Evolutionary conservation across 352 stramenopile species (phyloP).

Genomic region (Globisporangium camurandrum): DNA sequence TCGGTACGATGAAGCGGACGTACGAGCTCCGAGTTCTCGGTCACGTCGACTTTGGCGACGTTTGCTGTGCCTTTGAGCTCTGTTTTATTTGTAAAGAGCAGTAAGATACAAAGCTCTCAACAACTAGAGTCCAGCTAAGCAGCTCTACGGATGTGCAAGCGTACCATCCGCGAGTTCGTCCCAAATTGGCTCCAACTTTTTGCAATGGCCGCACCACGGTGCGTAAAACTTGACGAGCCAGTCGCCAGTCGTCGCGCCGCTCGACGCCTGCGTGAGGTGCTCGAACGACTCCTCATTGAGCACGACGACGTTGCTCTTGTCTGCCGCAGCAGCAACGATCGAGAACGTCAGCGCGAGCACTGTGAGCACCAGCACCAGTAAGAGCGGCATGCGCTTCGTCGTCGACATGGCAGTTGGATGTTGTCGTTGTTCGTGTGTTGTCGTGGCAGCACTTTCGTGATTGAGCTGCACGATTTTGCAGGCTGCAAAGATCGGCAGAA

Average conservation of each 20-base stretch:
- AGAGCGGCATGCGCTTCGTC: constrained; percentile 1
- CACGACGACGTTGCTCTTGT: constrained; percentile 45
- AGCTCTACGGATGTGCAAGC: too few species aligned
- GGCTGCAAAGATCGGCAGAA: too few species aligned
- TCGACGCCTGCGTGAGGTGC: constrained; percentile 85
- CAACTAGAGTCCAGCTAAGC: too few species aligned
- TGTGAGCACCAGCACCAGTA: constrained; percentile 11
- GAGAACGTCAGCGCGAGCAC: constrained; percentile 18
- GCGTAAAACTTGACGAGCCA: constrained; percentile 87
- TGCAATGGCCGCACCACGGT: constrained; percentile 67
- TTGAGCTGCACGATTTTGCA: too few species aligned
- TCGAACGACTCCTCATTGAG: constrained; percentile 78
- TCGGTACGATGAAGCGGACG: not conserved
- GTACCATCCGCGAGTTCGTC: constrained; percentile 66
- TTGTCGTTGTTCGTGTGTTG: not conserved
- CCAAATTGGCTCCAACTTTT: constrained; percentile 54
- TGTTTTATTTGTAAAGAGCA: too few species aligned
- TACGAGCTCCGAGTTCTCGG: constrained; percentile 54
- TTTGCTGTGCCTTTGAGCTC: constrained; percentile 85
- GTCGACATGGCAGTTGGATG: not conserved
- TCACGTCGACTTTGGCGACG: constrained; percentile 88
- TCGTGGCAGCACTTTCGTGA: too few species aligned
- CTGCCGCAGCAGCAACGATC: not conserved
- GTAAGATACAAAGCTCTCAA: too few species aligned
- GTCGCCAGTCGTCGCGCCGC: constrained; percentile 87